Base-by-base conservation (phyloP, 106 monocot species). In the Dactylorhiza incarnata region DNA sequence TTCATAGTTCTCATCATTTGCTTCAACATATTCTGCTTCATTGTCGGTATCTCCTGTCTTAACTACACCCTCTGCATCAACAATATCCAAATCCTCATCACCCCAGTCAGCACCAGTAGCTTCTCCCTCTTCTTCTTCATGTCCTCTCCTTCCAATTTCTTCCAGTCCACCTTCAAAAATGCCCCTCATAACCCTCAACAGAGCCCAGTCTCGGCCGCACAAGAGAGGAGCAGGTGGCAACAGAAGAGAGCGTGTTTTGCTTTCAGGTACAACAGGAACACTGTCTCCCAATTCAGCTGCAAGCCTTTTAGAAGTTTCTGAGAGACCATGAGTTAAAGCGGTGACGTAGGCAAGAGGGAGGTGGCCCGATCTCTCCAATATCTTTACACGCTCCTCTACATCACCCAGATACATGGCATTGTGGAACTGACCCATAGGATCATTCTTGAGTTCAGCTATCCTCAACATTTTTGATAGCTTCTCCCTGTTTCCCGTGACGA, bases 361-460 rank as follows among this genome's bases (percentile, higher is more conserved):
- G 73, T 95, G 95, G 5, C 89, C 91, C 62, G 89, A 82, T 77
- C 85, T 89, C 79, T 95, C 91, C 72, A 95, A 82, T 59, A 95
- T 92, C 81, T 87, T 89, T 14, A 95, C 86, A 1, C 91, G 73
- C 68, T 95, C 91, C 48, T 80, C 73, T 49, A 91, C 79, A 61
- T 95, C 87, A 44, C 95, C 95, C 17, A 95, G 79, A 81, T 95
- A 95, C 76, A 95, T 79, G 17, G 95, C 95, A 86, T 95, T 95
- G 74, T 95, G 95, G 83, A 95, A 95, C 81, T 95, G 95, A 15
- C 95, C 95, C 95, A 95, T 95, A 25, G 92, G 68, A 78, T 95
- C 91, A 50, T 92, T 95, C 79, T 95, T 95, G 15, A 89, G 85
- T 55, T 91, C 95, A 24, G 95, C 95, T 53, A 95, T 95, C 73